Percentiles rank a stretch among this genome's conserved stretches.
Conservation (phyloP, 2,329 filamentous ascomycete species). For the Aspergillus pseudonomiae region DNA sequence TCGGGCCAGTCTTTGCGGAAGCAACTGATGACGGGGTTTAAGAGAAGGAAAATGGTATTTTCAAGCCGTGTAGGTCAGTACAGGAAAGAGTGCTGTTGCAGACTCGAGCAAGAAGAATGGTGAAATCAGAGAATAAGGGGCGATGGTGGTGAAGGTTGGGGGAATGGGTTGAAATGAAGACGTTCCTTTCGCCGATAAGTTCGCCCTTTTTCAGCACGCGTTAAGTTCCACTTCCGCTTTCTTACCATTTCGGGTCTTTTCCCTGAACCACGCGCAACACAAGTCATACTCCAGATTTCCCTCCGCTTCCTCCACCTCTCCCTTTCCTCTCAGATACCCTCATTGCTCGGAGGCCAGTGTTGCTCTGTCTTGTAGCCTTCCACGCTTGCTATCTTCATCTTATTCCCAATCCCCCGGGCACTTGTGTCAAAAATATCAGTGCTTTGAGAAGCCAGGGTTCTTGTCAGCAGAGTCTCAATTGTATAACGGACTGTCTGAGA, state of each 20-base stretch:
- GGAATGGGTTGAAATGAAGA: background rate
- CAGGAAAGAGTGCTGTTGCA: background rate
- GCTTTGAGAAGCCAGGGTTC: background rate
- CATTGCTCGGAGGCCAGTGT: background rate
- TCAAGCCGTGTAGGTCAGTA: background rate
- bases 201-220: slow-evolving; percentile 12
- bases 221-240: slow-evolving; percentile 15
- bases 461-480: background rate
- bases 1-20: background rate
- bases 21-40: background rate
- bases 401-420: too few species aligned
- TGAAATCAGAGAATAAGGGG: background rate
- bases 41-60: background rate
- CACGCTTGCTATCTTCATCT: background rate
- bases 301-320: background rate
- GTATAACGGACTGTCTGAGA: background rate
- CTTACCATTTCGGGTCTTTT: slow-evolving; percentile 7
- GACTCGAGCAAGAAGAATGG: background rate
- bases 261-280: slow-evolving; percentile 7
- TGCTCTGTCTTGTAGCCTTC: background rate
- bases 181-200: background rate
- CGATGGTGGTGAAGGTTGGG: slow-evolving; percentile 10
- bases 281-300: slow-evolving; percentile 1
- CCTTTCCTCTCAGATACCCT: background rate
- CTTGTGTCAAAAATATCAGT: background rate